phyloP scores from a whole-genome alignment of 495 filamentous ascomycete species.

The Polyplosphaeria fusca region DNA sequence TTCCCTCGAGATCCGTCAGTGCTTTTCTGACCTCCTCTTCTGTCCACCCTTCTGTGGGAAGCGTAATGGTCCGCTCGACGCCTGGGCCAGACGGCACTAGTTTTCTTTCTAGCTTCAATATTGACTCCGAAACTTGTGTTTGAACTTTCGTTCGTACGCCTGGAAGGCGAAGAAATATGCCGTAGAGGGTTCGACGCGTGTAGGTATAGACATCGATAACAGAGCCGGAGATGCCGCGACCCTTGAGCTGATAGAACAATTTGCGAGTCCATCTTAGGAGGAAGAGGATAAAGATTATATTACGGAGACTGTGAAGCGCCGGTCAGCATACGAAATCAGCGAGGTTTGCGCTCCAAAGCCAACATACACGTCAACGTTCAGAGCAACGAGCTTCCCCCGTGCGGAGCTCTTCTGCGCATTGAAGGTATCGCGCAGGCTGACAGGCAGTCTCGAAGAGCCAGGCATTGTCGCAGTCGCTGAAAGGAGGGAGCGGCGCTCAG shows the following conservation, averaged over 20 bases:
- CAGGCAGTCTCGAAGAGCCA: slow-evolving; percentile 63
- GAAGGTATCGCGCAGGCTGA: slow-evolving; percentile 63
- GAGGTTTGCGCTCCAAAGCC: not conserved
- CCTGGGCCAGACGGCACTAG: slow-evolving; percentile 71
- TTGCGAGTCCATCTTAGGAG: slow-evolving; percentile 82
- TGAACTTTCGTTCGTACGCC: slow-evolving; percentile 79
- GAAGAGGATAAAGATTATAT: slow-evolving; percentile 87
- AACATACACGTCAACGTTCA: slow-evolving; percentile 82
- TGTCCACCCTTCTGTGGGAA: slow-evolving; percentile 85
- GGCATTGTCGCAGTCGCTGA: slow-evolving; percentile 25
- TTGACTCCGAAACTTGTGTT: slow-evolving; percentile 71
- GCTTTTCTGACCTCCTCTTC: slow-evolving; percentile 75
- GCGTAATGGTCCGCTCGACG: slow-evolving; percentile 65
- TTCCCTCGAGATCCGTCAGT: slow-evolving; percentile 68
- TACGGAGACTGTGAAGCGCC: slow-evolving; percentile 61
- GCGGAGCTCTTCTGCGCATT: slow-evolving; percentile 52
- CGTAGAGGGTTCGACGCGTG: slow-evolving; percentile 69
- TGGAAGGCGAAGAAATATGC: slow-evolving; percentile 78
- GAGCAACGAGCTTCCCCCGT: slow-evolving; percentile 45
- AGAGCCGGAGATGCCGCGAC: slow-evolving; percentile 81
- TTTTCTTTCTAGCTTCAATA: slow-evolving; percentile 74
- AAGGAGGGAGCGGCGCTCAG: not conserved
- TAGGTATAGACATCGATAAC: slow-evolving; percentile 67
- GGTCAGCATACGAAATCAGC: slow-evolving; percentile 5
- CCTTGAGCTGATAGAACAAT: slow-evolving; percentile 75